Base-by-base conservation (phyloP, 2,329 filamentous ascomycete species). In the Stagonosporopsis rhizophila region DNA sequence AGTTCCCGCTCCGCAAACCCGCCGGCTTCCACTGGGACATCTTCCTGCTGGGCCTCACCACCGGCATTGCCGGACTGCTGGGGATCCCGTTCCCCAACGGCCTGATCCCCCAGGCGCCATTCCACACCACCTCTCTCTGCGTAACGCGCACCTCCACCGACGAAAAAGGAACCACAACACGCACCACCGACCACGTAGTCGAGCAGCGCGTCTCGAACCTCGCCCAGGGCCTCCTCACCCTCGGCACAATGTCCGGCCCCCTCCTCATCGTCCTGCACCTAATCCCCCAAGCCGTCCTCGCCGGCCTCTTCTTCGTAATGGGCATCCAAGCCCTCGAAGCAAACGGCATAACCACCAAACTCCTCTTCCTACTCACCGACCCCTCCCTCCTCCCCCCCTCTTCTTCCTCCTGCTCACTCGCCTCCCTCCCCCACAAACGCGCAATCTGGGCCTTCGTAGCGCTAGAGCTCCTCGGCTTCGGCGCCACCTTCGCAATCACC, bases 21-120 rank as follows among this genome's bases (percentile, higher is more conserved):
- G 83, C 82, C 0, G 83, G 83, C n/a, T 86, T 85, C 65, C 83
- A 85, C 66, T 85, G 83, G 83, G 84, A 86, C 67, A 81, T 85
- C 63, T 85, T 85, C 69, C 77, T 86, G 0, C 77, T 86, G 0
- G 84, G 83, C 6, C 78, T 80, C 56, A 85, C 83, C 0, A 85
- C 82, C 1, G 82, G 83, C 56, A 76, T 85, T 19, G 78, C 79
- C 2, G 83, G 82, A 0, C 78, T 86, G n/a, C 75, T 86, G 11
- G 83, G 82, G 2, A 78, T 86, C 6, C 84, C 83, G 0, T 78
- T 85, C 34, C 83, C 84, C 2, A 86, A 86, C 54, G 84, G 83
- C 5, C 76, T 86, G 0, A 82, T 85, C n/a, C 83, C 83, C 0
- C 83, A 85, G 75, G 84, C 84, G 6, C 84, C 83, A 0, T 83